Evolutionary conservation across 2,329 filamentous ascomycete genomes (phyloP).

Genomic region (Ophiostoma ips): DNA sequence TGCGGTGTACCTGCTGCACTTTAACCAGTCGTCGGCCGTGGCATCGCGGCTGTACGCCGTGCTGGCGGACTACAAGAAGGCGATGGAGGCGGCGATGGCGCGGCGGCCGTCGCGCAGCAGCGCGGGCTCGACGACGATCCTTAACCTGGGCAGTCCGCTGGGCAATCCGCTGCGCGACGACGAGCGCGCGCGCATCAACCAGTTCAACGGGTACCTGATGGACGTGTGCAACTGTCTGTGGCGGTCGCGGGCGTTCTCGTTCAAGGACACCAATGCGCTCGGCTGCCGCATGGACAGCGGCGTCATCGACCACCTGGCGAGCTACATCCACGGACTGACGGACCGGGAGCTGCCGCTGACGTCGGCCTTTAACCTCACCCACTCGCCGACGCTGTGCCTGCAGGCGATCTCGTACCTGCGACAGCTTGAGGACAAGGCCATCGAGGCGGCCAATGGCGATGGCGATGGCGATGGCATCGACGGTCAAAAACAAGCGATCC

Average conservation of each 20-base stretch:
- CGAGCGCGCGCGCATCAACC: constrained; percentile 45
- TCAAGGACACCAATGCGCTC: constrained; percentile 46
- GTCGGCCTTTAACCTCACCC: constrained; percentile 43
- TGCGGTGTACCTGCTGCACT: constrained; percentile 58
- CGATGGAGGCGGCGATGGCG: constrained; percentile 52
- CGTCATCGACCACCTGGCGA: constrained; percentile 30
- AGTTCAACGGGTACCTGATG: constrained; percentile 76
- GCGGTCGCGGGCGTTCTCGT: constrained; percentile 58
- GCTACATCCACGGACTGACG: constrained; percentile 32
- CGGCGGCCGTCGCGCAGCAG: constrained; percentile 9
- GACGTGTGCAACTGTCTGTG: constrained; percentile 76
- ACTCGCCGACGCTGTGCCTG: constrained; percentile 42
- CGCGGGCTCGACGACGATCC: not conserved
- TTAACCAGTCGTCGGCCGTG: constrained; percentile 47
- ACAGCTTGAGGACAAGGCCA: constrained; percentile 41
- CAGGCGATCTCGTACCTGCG: constrained; percentile 42
- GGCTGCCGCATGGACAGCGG: constrained; percentile 36
- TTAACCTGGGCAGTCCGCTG: not conserved
- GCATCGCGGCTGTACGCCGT: constrained; percentile 57
- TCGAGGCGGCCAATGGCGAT: constrained; percentile 18
- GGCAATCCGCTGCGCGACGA: constrained; percentile 27
- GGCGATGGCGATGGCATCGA: too few relatives aligned
- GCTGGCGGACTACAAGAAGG: constrained; percentile 57
- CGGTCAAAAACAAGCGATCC: constrained; percentile 18
- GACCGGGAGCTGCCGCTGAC: constrained; percentile 33